Evolutionary conservation across 192 early-diverging fungal genomes (phyloP).

Genomic region (Backusella macrospora): DNA sequence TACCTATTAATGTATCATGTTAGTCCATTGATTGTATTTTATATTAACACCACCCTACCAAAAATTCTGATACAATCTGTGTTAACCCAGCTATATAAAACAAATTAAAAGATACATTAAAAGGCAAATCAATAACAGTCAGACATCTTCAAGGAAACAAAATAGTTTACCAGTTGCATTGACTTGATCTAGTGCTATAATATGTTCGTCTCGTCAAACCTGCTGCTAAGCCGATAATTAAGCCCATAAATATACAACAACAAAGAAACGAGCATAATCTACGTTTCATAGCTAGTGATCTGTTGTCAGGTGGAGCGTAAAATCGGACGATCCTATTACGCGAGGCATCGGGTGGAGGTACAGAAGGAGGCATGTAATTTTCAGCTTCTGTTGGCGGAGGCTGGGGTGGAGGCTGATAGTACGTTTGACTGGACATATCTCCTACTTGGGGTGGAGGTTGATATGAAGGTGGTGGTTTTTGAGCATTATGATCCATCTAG

Average conservation of each 20-base stretch:
- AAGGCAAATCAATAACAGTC: neutral
- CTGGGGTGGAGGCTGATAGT: slow-evolving; percentile 30
- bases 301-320: slow-evolving; percentile 29
- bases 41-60: neutral
- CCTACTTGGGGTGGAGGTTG: neutral
- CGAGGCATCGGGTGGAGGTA: neutral
- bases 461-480: slow-evolving; percentile 26
- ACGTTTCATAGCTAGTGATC: slow-evolving; percentile 19
- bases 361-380: neutral
- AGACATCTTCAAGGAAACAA: neutral
- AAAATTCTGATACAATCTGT: neutral
- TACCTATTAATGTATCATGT: neutral
- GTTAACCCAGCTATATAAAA: neutral
- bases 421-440: slow-evolving; percentile 8
- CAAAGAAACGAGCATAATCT: slow-evolving; percentile 5
- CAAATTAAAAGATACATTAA: neutral
- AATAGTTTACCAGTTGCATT: slow-evolving; percentile 14
- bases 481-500: neutral
- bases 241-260: slow-evolving; percentile 17
- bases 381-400: neutral
- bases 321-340: slow-evolving; percentile 8
- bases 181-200: neutral
- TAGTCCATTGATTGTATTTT: neutral
- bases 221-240: slow-evolving; percentile 27
- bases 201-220: slow-evolving; percentile 19